These are phyloP conservation scores for Suillus subaureus DNA, from an alignment of 768 basidiomycete genomes.

Conservation along the genomic window DNA sequence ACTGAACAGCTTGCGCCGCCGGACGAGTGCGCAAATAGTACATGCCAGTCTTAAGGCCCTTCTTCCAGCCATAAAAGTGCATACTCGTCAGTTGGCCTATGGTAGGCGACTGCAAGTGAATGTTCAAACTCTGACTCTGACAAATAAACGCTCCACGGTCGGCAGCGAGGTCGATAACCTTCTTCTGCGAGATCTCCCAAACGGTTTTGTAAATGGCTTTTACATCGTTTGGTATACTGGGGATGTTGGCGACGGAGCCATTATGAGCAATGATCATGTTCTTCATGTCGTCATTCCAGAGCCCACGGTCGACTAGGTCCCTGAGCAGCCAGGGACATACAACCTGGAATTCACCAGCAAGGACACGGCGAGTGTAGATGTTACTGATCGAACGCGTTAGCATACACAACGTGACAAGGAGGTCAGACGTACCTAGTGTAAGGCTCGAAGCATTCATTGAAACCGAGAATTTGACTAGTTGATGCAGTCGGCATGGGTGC, in stretches of 20 bases:
- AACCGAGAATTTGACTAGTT: conserved; percentile 96
- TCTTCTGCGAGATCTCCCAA: conserved; percentile 99
- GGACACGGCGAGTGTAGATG: conserved; percentile 97
- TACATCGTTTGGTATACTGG: conserved; percentile 84
- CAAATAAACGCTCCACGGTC: conserved; percentile 98
- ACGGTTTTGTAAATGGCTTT: conserved; percentile 99
- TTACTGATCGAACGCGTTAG: conserved; percentile 56
- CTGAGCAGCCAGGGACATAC: conserved; percentile 99
- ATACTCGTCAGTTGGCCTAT: conserved; percentile 91
- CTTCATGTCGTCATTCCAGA: conserved; percentile 99
- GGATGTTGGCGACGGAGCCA: conserved; percentile 86
- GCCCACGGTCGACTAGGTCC: conserved; percentile 90
- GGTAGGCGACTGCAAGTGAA: conserved; percentile 89
- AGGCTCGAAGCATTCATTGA: conserved; percentile 99
- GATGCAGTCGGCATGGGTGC: conserved; percentile 99
- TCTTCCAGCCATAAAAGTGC: conserved; percentile 99
- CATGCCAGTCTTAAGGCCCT: conserved; percentile 98
- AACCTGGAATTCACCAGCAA: conserved; percentile 99
- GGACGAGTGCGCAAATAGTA: conserved; percentile 96
- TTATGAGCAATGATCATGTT: conserved; percentile 98
- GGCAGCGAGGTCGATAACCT: conserved; percentile 96
- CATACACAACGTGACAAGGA: background rate
- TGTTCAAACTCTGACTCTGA: conserved; percentile 92
- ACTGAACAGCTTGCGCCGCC: conserved; percentile 95
- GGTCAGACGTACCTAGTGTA: conserved; percentile 77